A percentile compares a stretch with the other conserved stretches of the same genome.
Conservation (phyloP, 805 yeast species). For the Lachancea lanzarotensis region DNA sequence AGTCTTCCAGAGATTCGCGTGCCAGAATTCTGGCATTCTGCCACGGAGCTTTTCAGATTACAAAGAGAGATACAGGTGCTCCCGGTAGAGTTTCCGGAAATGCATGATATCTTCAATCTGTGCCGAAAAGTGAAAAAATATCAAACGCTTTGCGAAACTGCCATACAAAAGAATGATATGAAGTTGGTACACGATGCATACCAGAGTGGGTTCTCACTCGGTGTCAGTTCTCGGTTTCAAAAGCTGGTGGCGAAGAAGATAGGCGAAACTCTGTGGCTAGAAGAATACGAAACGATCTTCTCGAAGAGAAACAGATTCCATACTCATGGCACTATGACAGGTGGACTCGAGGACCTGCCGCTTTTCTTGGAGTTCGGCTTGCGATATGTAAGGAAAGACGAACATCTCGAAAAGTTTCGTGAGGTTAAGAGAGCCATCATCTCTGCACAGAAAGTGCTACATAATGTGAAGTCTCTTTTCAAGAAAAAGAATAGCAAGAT, state of each 20-base stretch:
- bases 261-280: conserved; percentile 22
- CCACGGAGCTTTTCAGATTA: conserved; percentile 4
- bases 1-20: conserved; percentile 6
- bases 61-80: conserved; percentile 1
- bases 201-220: conserved; percentile 10
- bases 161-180: conserved; percentile 7
- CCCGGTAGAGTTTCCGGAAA: conserved; percentile 14
- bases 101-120: conserved; percentile 6
- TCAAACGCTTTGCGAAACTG: conserved; percentile 6
- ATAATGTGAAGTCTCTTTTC: conserved; percentile 11
- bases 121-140: conserved; percentile 5
- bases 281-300: conserved; percentile 14
- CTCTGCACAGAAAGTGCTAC: conserved; percentile 14
- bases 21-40: conserved; percentile 2
- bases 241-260: conserved; percentile 8
- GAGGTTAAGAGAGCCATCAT: conserved; percentile 14
- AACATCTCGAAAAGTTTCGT: conserved; percentile 18
- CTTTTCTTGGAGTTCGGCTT: conserved; percentile 19
- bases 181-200: conserved; percentile 9
- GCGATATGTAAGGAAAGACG: conserved; percentile 12
- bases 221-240: conserved; percentile 13
- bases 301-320: conserved; percentile 3
- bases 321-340: conserved; percentile 8
- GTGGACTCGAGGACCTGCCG: conserved; percentile 11
- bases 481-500: conserved; percentile 12